Conservation (phyloP, 257 asterid species). For the Verbena officinalis region DNA sequence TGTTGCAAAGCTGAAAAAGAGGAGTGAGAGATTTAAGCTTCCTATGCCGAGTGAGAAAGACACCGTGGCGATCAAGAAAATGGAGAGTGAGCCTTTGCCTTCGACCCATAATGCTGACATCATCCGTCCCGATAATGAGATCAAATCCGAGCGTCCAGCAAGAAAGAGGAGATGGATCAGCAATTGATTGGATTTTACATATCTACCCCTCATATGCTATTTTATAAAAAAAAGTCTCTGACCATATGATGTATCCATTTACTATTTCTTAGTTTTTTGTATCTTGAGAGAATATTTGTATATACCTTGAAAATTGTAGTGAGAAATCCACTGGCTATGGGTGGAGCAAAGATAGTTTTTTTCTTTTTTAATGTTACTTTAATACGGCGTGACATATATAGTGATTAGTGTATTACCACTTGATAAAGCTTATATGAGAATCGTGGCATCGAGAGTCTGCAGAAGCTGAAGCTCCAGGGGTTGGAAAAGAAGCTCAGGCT, state of each 20-base stretch:
- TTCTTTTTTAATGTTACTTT: neutral
- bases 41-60: conserved; percentile 96
- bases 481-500: neutral
- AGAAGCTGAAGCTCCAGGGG: conserved; percentile 5
- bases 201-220: neutral
- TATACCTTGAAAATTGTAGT: conserved; percentile 27
- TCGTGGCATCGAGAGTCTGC: neutral
- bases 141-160: conserved; percentile 92
- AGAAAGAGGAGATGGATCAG: conserved; percentile 97
- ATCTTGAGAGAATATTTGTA: conserved; percentile 23
- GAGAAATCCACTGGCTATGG: conserved; percentile 20
- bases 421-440: conserved; percentile 1
- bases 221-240: neutral
- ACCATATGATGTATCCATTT: neutral
- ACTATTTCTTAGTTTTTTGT: conserved; percentile 10
- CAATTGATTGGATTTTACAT: conserved; percentile 35
- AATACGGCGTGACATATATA: neutral
- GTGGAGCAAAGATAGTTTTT: conserved; percentile 5
- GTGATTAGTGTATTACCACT: conserved; percentile 7
- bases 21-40: conserved; percentile 92
- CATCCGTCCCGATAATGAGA: conserved; percentile 56
- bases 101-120: conserved; percentile 44
- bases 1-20: conserved; percentile 85
- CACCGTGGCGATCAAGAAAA: conserved; percentile 45
- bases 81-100: conserved; percentile 58